Conservation (phyloP, 1,139 yeast genomes). For the Suhomyces bribrorum region DNA sequence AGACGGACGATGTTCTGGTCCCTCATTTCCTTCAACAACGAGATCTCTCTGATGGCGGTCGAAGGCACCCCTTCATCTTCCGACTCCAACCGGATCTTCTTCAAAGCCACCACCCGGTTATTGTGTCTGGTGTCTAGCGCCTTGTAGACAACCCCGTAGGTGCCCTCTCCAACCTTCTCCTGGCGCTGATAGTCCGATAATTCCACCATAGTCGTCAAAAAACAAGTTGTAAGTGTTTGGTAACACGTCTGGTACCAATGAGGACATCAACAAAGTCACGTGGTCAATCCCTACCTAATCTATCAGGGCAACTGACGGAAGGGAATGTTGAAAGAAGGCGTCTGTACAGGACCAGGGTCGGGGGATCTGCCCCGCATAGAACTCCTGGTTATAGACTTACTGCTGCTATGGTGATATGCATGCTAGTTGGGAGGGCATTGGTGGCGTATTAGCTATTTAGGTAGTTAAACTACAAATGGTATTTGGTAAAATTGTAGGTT, state of each 20-base stretch:
- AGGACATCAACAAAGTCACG: neutral
- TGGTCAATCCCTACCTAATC: neutral
- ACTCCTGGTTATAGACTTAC: no score
- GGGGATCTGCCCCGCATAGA: no score
- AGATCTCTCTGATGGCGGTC: slow-evolving; percentile 95
- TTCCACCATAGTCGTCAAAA: slow-evolving; percentile 81
- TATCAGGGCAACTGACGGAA: no score
- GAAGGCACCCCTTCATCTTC: slow-evolving; percentile 99
- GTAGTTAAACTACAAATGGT: no score
- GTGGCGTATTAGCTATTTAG: no score
- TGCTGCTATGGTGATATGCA: no score
- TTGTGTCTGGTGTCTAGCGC: slow-evolving; percentile 89
- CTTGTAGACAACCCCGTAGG: slow-evolving; percentile 97
- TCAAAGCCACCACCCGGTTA: slow-evolving; percentile 89
- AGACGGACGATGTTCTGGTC: slow-evolving; percentile 91
- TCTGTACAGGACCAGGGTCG: no score
- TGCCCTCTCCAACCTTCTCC: slow-evolving; percentile 97
- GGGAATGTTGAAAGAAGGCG: no score
- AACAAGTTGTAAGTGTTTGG: neutral
- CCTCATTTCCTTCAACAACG: slow-evolving; percentile 86
- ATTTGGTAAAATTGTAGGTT: no score
- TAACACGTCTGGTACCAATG: neutral
- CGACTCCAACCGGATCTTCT: slow-evolving; percentile 91
- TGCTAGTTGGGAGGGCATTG: no score
- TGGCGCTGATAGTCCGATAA: slow-evolving; percentile 87